Percentiles rank a stretch among this genome's conserved stretches.
phyloP scores from a whole-genome alignment of 306 rosid species.

The Quercus rubra region DNA sequence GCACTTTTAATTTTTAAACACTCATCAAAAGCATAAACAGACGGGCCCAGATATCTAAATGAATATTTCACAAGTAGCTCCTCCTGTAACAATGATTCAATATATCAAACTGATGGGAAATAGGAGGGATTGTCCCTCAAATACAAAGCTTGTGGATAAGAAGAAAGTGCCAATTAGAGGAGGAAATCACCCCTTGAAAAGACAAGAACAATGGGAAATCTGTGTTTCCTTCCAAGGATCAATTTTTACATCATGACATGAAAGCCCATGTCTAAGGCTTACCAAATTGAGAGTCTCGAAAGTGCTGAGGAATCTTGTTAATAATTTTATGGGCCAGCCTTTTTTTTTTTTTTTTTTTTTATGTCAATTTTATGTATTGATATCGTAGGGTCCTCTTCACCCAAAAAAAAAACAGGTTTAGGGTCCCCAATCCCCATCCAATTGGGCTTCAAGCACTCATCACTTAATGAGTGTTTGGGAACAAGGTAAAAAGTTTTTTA shows the following conservation, averaged over 20 bases:
- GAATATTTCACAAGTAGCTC: not conserved
- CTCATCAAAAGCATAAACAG: too few species aligned
- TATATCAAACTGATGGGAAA: too few species aligned
- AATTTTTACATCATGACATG: constrained; percentile 4
- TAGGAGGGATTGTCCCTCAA: not conserved
- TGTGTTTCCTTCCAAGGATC: not conserved
- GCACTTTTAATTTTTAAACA: too few species aligned
- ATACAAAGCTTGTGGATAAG: not conserved
- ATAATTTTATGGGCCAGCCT: not conserved
- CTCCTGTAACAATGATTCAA: not conserved
- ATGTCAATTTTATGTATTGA: constrained; percentile 11
- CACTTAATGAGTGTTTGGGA: not conserved
- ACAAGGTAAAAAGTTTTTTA: too few species aligned
- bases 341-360: not conserved
- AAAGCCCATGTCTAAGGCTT: not conserved
- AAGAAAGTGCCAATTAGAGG: not conserved
- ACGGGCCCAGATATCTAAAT: not conserved
- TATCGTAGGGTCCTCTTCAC: not conserved
- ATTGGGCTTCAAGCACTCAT: constrained; percentile 12
- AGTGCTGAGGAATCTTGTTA: constrained; percentile 1
- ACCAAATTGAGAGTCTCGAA: not conserved
- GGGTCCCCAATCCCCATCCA: not conserved
- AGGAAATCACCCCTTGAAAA: not conserved
- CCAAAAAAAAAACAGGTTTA: too few species aligned
- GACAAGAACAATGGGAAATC: constrained; percentile 5